Evolutionary conservation across 768 basidiomycete species (phyloP), one percentile per base, ranked within the genome.

Genomic region (Tubosaeta brunneosetosa): DNA sequence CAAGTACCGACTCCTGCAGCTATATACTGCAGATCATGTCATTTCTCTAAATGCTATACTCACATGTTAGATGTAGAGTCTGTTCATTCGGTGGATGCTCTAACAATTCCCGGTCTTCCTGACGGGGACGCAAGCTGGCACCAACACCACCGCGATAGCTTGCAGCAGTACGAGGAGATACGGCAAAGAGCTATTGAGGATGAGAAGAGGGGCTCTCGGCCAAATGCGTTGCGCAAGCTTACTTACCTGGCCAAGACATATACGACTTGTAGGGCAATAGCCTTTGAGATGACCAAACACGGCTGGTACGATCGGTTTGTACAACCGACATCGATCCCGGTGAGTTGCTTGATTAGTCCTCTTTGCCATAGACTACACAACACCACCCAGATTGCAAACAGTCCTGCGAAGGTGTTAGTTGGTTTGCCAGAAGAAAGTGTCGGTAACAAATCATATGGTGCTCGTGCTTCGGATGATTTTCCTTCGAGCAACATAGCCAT

Each of bases 281-380:
- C 77, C 55, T 38, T 56, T 9, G 58, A 66, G 8, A 66, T 66
- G 31, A 70, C 75, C n/a, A 66, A 62, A 40, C 64, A 66, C 19
- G 88, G 87, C 4, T 88, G 81, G 79, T 89, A 89, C 58, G 87
- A 90, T 53, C 60, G 62, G 49, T 64, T 60, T 45, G 51, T 51
- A 38, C 62, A 62, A 51, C 44, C 53, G 4, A 46, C 43, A n/a
- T 38, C 43, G 16, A 56, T 60, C 27, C 70, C 68, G 3, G 68
- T 71, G 40, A 55, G 64, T 60, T 3, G 17, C 42, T 42, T 17
- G 22, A 22, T 19, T 0, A 1, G 27, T 38, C 2, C 17, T 17
- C 8, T 22, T 13, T 29, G 43, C 14, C 36, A 9, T 46, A 31
- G 32, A 41, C 52, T 49, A 49, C 38, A 51, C 48, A 40, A 22